These are phyloP conservation scores for Neurospora pannonica DNA, from an alignment of 495 filamentous ascomycete genomes.

Conservation along the genomic window DNA sequence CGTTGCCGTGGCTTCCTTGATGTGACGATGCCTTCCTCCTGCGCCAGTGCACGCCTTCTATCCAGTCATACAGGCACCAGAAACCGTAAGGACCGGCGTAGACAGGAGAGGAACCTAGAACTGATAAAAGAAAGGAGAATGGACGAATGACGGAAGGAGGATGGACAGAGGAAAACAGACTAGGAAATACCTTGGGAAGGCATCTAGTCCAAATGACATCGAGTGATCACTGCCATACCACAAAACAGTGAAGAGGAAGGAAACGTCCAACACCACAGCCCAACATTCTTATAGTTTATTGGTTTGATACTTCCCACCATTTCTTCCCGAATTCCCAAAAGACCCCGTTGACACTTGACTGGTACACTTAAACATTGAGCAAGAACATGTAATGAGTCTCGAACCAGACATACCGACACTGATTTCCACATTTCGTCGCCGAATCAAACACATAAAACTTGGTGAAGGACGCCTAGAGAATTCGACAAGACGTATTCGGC, in stretches of 20 bases:
- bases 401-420: background rate
- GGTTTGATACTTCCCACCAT: background rate
- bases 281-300: background rate
- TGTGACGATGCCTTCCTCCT: background rate
- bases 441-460: background rate
- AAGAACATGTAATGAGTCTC: background rate
- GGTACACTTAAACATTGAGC: background rate
- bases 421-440: background rate
- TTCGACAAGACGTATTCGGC: too few relatives aligned
- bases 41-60: background rate
- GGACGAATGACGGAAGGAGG: background rate
- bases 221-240: background rate
- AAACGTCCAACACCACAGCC: background rate
- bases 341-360: background rate
- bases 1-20: background rate
- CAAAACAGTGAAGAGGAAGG: background rate
- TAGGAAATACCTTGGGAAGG: background rate
- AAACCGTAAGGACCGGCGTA: background rate
- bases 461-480: background rate
- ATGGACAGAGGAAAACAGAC: background rate
- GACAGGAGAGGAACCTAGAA: background rate
- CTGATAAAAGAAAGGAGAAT: background rate
- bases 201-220: background rate
- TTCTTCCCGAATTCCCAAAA: background rate
- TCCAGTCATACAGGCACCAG: background rate